Percentiles rank a stretch among this genome's conserved stretches.
Evolutionary conservation across 176 grass and related monocot genomes (phyloP).

Genomic region (Aegilops speltoides): DNA sequence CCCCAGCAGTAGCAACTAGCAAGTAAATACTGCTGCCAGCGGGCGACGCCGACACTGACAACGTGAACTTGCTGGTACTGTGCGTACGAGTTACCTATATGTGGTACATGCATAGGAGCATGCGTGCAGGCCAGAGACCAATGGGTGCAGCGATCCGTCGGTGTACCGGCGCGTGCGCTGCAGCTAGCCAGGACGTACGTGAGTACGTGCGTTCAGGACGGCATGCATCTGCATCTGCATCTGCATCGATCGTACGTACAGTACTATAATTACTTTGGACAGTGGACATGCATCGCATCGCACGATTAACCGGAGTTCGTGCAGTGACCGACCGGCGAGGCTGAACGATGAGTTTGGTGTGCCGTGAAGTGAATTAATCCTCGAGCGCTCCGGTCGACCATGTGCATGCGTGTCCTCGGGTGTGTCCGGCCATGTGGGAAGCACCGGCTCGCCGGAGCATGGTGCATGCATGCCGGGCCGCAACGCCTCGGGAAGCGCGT

Average conservation of each 20-base stretch:
- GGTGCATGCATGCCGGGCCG: no score
- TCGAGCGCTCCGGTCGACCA: background rate
- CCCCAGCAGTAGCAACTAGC: no score
- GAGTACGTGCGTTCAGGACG: background rate
- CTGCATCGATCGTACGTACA: background rate
- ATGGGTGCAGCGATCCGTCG: no score
- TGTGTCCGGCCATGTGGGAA: background rate
- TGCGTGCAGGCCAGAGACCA: no score
- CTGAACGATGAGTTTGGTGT: background rate
- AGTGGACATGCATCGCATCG: background rate
- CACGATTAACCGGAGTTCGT: background rate
- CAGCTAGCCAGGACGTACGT: background rate
- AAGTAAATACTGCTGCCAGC: no score
- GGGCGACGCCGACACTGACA: no score
- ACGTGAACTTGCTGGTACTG: no score
- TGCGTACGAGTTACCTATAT: no score
- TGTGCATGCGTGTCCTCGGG: background rate
- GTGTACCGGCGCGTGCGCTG: background rate
- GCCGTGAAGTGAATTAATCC: background rate
- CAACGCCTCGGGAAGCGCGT: background rate
- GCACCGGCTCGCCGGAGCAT: background rate
- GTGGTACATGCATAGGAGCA: no score
- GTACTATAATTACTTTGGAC: background rate
- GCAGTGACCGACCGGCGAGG: background rate
- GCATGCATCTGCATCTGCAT: background rate